Evolutionary conservation across 805 yeast genomes (phyloP).

Genomic region (Myxozyma vanderwaltii): DNA sequence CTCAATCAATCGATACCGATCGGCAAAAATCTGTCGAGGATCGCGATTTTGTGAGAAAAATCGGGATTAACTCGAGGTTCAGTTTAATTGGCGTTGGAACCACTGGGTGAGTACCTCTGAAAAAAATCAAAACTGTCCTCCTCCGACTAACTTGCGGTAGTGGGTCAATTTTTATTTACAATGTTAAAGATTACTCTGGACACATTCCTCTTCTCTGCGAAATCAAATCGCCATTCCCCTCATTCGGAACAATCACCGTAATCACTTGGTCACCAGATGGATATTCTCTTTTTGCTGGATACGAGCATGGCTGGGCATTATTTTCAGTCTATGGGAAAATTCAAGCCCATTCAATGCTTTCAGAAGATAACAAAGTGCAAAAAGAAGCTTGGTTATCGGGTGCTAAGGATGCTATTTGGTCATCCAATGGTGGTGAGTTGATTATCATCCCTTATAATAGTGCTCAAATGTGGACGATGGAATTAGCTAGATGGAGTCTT

Average conservation of each 20-base stretch:
- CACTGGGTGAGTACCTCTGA: constrained; percentile 29
- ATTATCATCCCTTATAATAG: constrained; percentile 39
- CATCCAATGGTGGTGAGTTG: constrained; percentile 44
- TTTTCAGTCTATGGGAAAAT: constrained; percentile 53
- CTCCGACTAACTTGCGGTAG: neutral
- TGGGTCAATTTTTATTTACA: constrained; percentile 46
- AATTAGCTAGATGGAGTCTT: constrained; percentile 41
- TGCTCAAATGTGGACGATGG: constrained; percentile 33
- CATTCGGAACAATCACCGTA: constrained; percentile 36
- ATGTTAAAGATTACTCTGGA: constrained; percentile 44
- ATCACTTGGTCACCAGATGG: constrained; percentile 47
- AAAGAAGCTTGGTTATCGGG: constrained; percentile 34
- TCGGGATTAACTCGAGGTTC: constrained; percentile 48
- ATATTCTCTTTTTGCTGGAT: constrained; percentile 41
- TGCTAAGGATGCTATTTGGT: constrained; percentile 41
- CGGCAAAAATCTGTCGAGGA: constrained; percentile 12
- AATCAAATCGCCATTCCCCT: constrained; percentile 38
- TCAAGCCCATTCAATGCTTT: constrained; percentile 46
- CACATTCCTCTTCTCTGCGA: constrained; percentile 40
- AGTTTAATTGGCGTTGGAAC: constrained; percentile 48
- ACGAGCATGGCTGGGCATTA: constrained; percentile 52
- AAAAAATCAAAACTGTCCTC: no score
- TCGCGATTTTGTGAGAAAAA: constrained; percentile 28
- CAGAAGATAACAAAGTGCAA: constrained; percentile 27
- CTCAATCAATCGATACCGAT: neutral